Evolutionary conservation across 2,329 filamentous ascomycete genomes (phyloP).

Genomic region (Akanthomyces muscarius): DNA sequence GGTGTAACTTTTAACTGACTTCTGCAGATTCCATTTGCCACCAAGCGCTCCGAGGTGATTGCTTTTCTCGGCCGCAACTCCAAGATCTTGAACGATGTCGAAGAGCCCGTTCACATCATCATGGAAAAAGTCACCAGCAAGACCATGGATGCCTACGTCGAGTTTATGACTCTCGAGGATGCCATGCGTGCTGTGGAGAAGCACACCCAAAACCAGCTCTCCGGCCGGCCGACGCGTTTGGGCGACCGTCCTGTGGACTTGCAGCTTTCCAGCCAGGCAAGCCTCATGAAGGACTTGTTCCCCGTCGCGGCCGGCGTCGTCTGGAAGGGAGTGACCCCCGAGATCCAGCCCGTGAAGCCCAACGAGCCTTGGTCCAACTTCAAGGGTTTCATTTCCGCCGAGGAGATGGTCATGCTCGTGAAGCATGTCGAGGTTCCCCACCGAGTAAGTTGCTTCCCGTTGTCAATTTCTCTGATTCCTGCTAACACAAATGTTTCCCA

Average conservation of each 20-base stretch:
- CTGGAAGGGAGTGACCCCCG: conserved; percentile 49
- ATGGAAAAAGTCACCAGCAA: conserved; percentile 61
- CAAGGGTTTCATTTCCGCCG: conserved; percentile 56
- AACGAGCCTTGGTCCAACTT: conserved; percentile 50
- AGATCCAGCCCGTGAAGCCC: conserved; percentile 31
- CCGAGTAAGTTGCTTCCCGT: conserved; percentile 45
- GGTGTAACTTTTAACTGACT: neutral
- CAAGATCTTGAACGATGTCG: conserved; percentile 48
- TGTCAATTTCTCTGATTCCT: neutral
- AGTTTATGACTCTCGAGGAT: conserved; percentile 50
- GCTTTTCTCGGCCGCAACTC: conserved; percentile 57
- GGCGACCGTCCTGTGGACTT: conserved; percentile 56
- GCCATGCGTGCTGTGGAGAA: conserved; percentile 51
- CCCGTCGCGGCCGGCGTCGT: conserved; percentile 52
- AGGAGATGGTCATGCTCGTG: conserved; percentile 60
- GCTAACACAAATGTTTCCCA: conserved; percentile 26
- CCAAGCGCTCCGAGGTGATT: conserved; percentile 51
- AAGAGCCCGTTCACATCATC: conserved; percentile 59
- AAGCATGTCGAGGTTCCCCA: conserved; percentile 60
- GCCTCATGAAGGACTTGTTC: conserved; percentile 60
- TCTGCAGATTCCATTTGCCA: conserved; percentile 51
- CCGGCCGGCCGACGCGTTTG: conserved; percentile 45
- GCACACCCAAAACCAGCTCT: conserved; percentile 36
- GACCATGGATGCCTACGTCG: conserved; percentile 59
- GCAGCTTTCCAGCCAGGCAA: conserved; percentile 51